Evolutionary conservation across 2,329 filamentous ascomycete species (phyloP), one percentile per base, ranked within the genome.

Genomic region (Botrytis paeoniae): DNA sequence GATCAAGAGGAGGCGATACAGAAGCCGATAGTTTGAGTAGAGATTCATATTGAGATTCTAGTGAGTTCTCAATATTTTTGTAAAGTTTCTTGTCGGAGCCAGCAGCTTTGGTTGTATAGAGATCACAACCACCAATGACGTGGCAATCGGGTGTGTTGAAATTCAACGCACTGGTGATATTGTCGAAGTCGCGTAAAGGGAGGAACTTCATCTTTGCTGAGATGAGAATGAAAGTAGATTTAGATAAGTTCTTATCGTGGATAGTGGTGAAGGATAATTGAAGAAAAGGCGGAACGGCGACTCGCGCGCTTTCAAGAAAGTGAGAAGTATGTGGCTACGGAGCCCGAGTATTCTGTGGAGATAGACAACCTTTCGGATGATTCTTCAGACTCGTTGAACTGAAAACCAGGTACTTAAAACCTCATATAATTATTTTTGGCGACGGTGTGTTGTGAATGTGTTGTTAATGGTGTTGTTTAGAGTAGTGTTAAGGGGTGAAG

Each of bases 51-150:
- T 97, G 94, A 54, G 93, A 92, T 82, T 97, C 94, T 74, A 99
- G 89, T 43, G 93, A 94, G 80, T 93, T 90, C 81, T 98, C 95
- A 80, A 99, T 98, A 81, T 92, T 93, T 83, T 95, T 97, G 86
- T 98, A 98, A 14, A 99, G 86, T 81, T 98, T 98, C 88, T 98
- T 98, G 82, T 99, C 96, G 76, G 92, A 91, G 63, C 95, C 94
- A 72, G 95, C 94, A 43, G 96, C 95, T 83, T 99, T 99, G 39
- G 95, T 98, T 16, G 95, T 98, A 86, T 98, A 99, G 29, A 98
- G 88, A 82, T 99, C 96, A 86, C 95, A 98, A 76, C 93, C 93
- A 78, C 96, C 96, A 41, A 94, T 92, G 74, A 99, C 92, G 78
- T 95, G 93, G 81, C 94, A 95, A 81, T 98, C 95, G 69, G 93